Evolutionary conservation across 495 filamentous ascomycete genomes (phyloP).

Genomic region (Bacidia rubella): DNA sequence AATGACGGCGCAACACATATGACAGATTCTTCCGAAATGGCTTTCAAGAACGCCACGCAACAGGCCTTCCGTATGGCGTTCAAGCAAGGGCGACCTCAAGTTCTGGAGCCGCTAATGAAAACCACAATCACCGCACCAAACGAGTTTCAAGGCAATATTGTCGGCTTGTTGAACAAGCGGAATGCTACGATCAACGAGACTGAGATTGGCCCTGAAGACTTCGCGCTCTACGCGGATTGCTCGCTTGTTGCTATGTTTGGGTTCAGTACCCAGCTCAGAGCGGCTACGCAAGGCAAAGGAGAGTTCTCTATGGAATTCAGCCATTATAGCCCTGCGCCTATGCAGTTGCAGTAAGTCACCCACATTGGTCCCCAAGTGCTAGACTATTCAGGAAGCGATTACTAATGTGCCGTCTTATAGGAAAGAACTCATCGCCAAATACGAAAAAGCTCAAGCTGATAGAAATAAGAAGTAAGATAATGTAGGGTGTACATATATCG

Average conservation of each 20-base stretch:
- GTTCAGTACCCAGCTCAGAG: constrained; percentile 77
- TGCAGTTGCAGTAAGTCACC: constrained; percentile 70
- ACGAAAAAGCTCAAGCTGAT: constrained; percentile 72
- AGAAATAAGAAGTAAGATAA: constrained; percentile 47
- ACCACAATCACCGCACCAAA: constrained; percentile 87
- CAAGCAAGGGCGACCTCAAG: constrained; percentile 54
- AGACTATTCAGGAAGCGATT: not conserved
- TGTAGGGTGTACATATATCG: not conserved
- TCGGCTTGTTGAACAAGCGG: constrained; percentile 91
- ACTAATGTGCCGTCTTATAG: constrained; percentile 22
- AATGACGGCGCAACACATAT: constrained; percentile 97
- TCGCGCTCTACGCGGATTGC: constrained; percentile 88
- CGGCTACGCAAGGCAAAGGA: constrained; percentile 94
- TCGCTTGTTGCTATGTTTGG: constrained; percentile 95
- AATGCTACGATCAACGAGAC: constrained; percentile 91
- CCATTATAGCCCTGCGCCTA: constrained; percentile 78
- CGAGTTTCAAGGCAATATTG: constrained; percentile 96
- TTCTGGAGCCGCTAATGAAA: constrained; percentile 97
- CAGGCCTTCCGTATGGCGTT: constrained; percentile 97
- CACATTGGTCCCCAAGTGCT: not conserved
- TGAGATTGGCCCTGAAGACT: constrained; percentile 88
- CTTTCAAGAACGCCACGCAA: constrained; percentile 94
- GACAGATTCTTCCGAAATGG: constrained; percentile 94
- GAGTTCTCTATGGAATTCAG: constrained; percentile 99
- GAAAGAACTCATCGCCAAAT: constrained; percentile 79